Evolutionary conservation across 2,329 filamentous ascomycete species (phyloP).

Genomic region (Penicillium occitanis): DNA sequence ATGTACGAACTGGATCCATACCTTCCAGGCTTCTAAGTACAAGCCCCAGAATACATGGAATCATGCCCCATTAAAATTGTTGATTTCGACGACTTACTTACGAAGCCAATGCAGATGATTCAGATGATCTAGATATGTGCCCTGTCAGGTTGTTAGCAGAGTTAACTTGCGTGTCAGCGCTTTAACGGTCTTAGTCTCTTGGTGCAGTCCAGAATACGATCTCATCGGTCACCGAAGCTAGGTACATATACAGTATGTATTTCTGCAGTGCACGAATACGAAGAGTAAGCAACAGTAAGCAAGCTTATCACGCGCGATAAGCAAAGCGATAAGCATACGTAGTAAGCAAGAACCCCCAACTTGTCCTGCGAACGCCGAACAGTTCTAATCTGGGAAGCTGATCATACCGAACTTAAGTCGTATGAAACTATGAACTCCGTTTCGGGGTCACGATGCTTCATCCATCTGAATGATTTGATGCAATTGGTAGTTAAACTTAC

Average conservation of each 20-base stretch:
- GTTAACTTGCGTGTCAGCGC: not conserved
- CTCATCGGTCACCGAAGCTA: not conserved
- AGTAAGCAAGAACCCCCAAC: not conserved
- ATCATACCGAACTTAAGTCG: not conserved
- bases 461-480: not conserved
- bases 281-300: conserved; percentile 1
- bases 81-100: not conserved
- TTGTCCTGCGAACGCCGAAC: not conserved
- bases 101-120: not conserved
- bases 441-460: not conserved
- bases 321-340: not conserved
- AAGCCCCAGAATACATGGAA: no score
- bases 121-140: not conserved
- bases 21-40: not conserved
- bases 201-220: not conserved
- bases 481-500: not conserved
- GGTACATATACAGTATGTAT: no score
- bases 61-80: not conserved
- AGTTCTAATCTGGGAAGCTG: not conserved
- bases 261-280: not conserved
- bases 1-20: not conserved
- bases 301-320: not conserved
- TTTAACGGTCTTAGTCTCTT: not conserved
- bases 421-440: not conserved
- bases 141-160: not conserved